Evolutionary conservation across 352 stramenopile species (phyloP), one percentile per base, ranked within the genome.

Genomic region (Aphanomyces cochlioides): DNA sequence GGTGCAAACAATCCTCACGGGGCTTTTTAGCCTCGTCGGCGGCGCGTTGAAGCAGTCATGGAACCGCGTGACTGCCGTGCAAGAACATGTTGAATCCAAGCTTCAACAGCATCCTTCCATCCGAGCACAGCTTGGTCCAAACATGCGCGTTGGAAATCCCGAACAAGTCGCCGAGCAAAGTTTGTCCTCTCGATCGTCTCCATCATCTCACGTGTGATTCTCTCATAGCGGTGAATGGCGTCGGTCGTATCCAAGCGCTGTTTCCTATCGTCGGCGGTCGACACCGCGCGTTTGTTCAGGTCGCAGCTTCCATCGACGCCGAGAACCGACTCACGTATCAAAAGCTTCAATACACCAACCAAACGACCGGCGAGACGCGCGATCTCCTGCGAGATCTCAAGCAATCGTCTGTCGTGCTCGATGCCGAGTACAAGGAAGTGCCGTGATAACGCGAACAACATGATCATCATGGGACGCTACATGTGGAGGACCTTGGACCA

Each of bases 401-500:
- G 28, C 34, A 54, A 40, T 7, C 59, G 10, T 41, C 19, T 7
- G 41, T 56, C 28, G 41, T 67, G 10, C 17, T 56, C 8, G 59
- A 67, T 19, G 59, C 59, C 59, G 59, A 67, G 59, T 67, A 41
- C 21, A 53, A 34, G 38, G 59, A 67, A 56, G 19, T 67, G 38
- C 41, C 34, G 15, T 36, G 36, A 36, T 58, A 19, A 21, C 36
- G 19, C 36, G 17, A 58, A 58, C 19, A 17, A 58, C 50, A 10
- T 36, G 50, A 13, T 12, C 13, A 2, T 36, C 45, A 19, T 53
- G 45, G 13, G 45, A n/a, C n/a, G n/a, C 17, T 10, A 50, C n/a
- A n/a, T 36, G 17, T 36, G 43, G 43, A 50, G 17, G 54, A 10
- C 43, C 28, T 28, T 61, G 54, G 53, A 84, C 80, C n/a, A 85